Base-by-base conservation (phyloP, 2,329 filamentous ascomycete genomes). In the Pseudocercospora fijiensis region DNA sequence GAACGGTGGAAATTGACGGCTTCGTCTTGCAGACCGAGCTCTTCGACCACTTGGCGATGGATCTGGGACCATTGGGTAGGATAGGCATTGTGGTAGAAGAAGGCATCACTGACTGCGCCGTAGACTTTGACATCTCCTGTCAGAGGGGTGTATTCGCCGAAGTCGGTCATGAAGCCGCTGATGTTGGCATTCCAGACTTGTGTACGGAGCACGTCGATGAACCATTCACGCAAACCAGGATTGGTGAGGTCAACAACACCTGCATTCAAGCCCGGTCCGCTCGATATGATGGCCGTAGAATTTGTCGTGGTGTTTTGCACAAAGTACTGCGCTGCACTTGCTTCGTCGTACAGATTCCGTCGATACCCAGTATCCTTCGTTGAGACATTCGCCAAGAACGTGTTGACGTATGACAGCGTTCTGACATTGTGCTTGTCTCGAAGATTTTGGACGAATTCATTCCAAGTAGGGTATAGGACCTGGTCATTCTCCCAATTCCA, bases 401-500 rank as follows among this genome's bases (percentile, higher is more conserved):
- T 69, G 57, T 77, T 77, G 64, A 77, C 71, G 62, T 77, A 77
- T 62, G 74, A 66, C 61, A 76, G 55, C 8, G 71, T 73, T 10
- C 71, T 69, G 10, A 77, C 72, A 24, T 74, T 73, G 64, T 77
- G 68, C 58, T 72, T 26, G 28, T 74, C 70, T 1, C 73, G 71
- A 5, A 78, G 65, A 24, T 70, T 57, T 57, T 76, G 75, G 5
- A 77, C 76, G 57, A 76, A 77, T 4, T 74, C 60, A n/a, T 65
- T 65, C 76, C 75, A 78, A 0, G 66, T 72, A 0, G 76, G 76
- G 59, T 78, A 78, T 0, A 77, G 70, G 4, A 65, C 60, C 9
- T 67, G 66, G 58, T 78, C 76, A 18, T 73, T 69, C 63, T 78
- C 76, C 76, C 76, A 78, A 61, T 78, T 78, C 76, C 76, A 78